Conservation (phyloP, 768 basidiomycete species). For the Baorangia bicolor region DNA sequence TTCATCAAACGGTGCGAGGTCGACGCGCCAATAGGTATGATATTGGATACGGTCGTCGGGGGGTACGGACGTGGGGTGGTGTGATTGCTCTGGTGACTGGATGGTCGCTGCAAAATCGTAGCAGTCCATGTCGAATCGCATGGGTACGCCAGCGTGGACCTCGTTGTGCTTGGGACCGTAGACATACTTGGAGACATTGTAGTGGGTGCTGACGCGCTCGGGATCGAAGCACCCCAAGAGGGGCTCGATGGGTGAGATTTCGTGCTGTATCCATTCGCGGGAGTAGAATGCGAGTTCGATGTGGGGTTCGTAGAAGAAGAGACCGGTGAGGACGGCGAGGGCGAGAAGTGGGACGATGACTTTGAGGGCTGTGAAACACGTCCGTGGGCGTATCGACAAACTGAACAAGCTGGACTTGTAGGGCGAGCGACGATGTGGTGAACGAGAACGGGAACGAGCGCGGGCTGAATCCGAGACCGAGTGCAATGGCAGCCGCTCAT, state of each 20-base stretch:
- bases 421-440: conserved; percentile 24
- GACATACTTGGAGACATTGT: conserved; percentile 65
- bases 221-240: conserved; percentile 76
- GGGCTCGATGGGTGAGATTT: conserved; percentile 64
- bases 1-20: conserved; percentile 76
- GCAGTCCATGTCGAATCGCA: conserved; percentile 84
- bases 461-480: conserved; percentile 34
- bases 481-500: conserved; percentile 54
- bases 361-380: conserved; percentile 42
- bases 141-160: conserved; percentile 76
- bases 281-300: conserved; percentile 81
- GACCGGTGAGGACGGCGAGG: conserved; percentile 44
- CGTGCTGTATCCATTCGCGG: conserved; percentile 68
- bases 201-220: conserved; percentile 55
- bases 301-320: conserved; percentile 77
- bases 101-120: conserved; percentile 91
- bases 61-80: conserved; percentile 9
- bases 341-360: conserved; percentile 38
- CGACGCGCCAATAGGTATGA: conserved; percentile 94
- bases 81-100: conserved; percentile 29
- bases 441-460: conserved; percentile 22
- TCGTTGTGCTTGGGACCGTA: conserved; percentile 65
- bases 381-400: conserved; percentile 36
- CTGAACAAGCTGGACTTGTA: conserved; percentile 26
- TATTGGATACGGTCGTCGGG: conserved; percentile 57